Conservation (phyloP, 345 rosid genomes). For the Sonneratia caseolaris region DNA sequence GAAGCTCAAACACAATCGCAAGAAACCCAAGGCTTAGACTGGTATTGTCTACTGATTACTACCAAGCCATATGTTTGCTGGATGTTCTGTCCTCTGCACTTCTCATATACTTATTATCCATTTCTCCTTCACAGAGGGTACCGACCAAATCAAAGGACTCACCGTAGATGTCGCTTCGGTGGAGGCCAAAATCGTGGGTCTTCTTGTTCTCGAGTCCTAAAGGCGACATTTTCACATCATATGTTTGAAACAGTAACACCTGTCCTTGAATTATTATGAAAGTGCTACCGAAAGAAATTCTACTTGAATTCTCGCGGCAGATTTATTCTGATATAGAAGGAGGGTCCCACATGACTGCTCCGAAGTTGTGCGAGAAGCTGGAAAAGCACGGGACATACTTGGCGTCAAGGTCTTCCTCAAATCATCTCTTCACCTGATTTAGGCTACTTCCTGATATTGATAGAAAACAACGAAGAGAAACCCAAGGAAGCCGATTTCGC, state of each 20-base stretch:
- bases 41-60: constrained; percentile 25
- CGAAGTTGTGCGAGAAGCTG: constrained; percentile 48
- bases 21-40: constrained; percentile 65
- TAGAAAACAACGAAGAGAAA: constrained; percentile 17
- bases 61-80: neutral
- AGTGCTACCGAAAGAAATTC: neutral
- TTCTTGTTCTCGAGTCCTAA: constrained; percentile 1
- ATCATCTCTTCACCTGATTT: neutral
- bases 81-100: constrained; percentile 1
- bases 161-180: constrained; percentile 52
- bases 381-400: constrained; percentile 54
- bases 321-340: constrained; percentile 45
- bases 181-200: constrained; percentile 82
- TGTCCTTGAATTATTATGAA: neutral
- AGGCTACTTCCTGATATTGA: neutral
- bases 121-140: constrained; percentile 39
- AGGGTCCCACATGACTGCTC: constrained; percentile 40
- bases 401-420: constrained; percentile 38
- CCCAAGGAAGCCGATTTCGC: neutral
- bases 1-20: constrained; percentile 70
- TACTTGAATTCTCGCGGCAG: constrained; percentile 21
- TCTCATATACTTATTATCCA: neutral
- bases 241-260: neutral
- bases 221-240: neutral
- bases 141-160: constrained; percentile 59